Base-by-base conservation (phyloP, 345 rosid genomes). In the Aquilaria sinensis region DNA sequence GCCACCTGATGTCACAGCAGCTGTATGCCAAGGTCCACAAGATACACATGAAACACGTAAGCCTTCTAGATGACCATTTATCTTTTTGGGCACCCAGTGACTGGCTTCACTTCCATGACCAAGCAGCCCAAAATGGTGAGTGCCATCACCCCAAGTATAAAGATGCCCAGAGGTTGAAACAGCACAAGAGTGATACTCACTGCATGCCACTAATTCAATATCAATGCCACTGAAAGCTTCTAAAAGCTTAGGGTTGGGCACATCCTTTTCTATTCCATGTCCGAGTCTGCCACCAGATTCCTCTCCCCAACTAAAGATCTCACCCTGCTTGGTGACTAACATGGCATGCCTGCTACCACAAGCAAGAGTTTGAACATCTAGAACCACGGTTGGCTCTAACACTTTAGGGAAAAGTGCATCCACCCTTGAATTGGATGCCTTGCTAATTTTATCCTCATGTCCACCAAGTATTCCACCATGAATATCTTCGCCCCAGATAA, bases 21-120 rank as follows among this genome's bases (percentile, higher is more conserved):
- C 87, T 56, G 95, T 89, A 83, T 92, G 98, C 92, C 96, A 92
- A 8, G 84, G 84, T 63, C 98, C 96, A 58, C 96, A 92, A 59
- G 96, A 84, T 13, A 92, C 56, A 60, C 65, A 53, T 47, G 91
- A 73, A 51, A 92, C 78, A 56, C 74, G 79, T 37, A 77, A 33
- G 15, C 86, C 84, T 6, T 85, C 96, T 72, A 92, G 65, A 58
- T 56, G 63, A 67, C 88, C 80, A 57, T 74, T 51, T 15, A 92
- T 86, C 70, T 77, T 85, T 77, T 74, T 89, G 2, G 98, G 98
- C 71, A 81, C 69, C 93, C 96, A 92, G 61, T 75, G 83, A 71
- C 98, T 77, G 43, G 76, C 77, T 71, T 85, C 88, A 75, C 81
- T 85, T 58, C 95, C 93, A 72, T 85, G 92, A 47, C 95, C 96